Base-by-base conservation (phyloP, 2,329 filamentous ascomycete genomes). In the Microthyrium microscopicum region DNA sequence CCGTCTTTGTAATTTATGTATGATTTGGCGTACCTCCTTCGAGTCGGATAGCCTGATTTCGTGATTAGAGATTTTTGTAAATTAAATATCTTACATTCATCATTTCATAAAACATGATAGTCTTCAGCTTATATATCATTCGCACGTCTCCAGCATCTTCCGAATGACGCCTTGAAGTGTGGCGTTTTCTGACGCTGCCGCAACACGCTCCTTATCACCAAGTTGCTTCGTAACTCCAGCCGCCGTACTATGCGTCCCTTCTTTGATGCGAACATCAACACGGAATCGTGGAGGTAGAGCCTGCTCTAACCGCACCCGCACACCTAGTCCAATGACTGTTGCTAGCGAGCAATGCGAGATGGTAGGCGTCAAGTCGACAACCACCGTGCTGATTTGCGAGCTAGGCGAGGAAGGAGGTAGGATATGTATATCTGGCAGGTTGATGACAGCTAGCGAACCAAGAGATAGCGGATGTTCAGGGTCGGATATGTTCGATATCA, bases 211-310 rank as follows among this genome's bases (percentile, higher is more conserved):
- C 63, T 95, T 98, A 58, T 98, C 89, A 21, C 75, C 81, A 27
- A 98, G 62, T 57, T 98, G 89, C 64, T 94, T 94, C 60, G 92
- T 94, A 33, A 94, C 84, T 53, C 93, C 84, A 41, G 93, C 84
- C 29, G 83, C 87, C 40, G 91, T 91, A 42, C 74, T 82, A 54
- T 95, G 89, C n/a, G 84, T 89, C 40, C 85, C 87, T 56, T 92
- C 79, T 56, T 95, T 94, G 55, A 94, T 92, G 46, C 77, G 72
- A 29, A 95, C 83, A 54, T 95, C 85, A 32, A 95, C 70, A 24
- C 89, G 73, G 54, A 89, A 98, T 47, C 87, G 80, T 21, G 89
- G 81, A 3, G 89, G 89, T 37, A 98, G 64, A 8, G 81, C 78
- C 53, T 92, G 79, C 58, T 95, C 85, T 17, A 98, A 67, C 17